Base-by-base conservation (phyloP, 768 basidiomycete genomes). In the Imleria badia region DNA sequence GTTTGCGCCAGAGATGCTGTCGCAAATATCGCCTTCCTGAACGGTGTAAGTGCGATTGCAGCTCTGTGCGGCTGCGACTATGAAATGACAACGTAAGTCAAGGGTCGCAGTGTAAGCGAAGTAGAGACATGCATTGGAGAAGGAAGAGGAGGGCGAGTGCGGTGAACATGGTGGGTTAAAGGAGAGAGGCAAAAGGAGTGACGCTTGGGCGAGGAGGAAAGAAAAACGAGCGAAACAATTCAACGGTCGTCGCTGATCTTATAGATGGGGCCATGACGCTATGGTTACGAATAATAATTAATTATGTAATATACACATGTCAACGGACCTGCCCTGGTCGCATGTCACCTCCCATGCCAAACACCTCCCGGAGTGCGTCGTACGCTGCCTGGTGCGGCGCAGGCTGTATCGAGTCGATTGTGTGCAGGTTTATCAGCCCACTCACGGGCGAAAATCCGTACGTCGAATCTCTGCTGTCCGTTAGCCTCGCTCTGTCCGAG, bases 331-430 rank as follows among this genome's bases (percentile, higher is more conserved):
- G 43, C 12, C 60, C 62, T 17, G 60, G 59, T 48, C 60, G 35
- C 22, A 67, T 48, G 39, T 61, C 56, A 9, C 59, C 57, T 8
- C 45, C 51, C 11, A 65, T 45, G 0, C 69, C 69, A 26, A 71
- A 71, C 15, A 62, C 38, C 7, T 51, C 60, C 17, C 79, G 73
- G 2, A 90, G 73, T 3, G 84, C 79, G 51, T 87, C 82, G 62
- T 85, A 89, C 3, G 85, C 85, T 0, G 84, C 79, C 45, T 82
- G 76, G 62, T 89, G 87, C 4, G 90, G 90, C 1, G 85, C 84
- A 0, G 90, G 90, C 42, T 84, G 80, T 44, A 92, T 91, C n/a
- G 85, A 85, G 64, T 91, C 81, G 45, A 93, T 75, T 44, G 74
- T 74, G 64, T 93, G 90, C 45, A 75, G 61, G 45, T 82, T 70